Conservation (phyloP, 2,329 filamentous ascomycete genomes). For the Aspergillus sp. region DNA sequence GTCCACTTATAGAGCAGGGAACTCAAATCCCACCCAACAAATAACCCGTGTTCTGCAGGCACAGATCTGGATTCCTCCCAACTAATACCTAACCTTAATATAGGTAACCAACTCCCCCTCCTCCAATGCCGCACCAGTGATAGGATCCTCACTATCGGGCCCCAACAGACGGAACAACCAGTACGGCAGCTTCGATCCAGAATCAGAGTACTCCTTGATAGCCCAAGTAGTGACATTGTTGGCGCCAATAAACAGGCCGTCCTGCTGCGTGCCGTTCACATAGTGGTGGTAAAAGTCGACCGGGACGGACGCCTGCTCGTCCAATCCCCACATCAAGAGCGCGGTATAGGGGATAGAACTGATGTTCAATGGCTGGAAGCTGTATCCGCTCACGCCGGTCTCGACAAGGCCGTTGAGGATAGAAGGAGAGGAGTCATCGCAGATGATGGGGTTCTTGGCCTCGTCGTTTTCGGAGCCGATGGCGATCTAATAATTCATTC, state of each 20-base stretch:
- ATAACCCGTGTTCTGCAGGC: too few relatives aligned
- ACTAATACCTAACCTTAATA: background rate
- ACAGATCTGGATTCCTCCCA: too few relatives aligned
- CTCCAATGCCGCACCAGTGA: background rate
- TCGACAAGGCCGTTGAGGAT: background rate
- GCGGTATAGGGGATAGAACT: background rate
- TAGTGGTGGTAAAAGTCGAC: constrained; percentile 7
- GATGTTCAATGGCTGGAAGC: background rate
- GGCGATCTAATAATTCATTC: background rate
- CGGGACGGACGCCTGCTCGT: background rate
- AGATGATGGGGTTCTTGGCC: background rate
- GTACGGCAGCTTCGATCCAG: background rate
- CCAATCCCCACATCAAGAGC: background rate
- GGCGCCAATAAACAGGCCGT: constrained; percentile 1
- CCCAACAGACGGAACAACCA: background rate
- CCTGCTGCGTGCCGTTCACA: constrained; percentile 5
- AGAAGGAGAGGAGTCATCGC: background rate
- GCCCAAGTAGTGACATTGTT: constrained; percentile 9
- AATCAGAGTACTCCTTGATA: background rate
- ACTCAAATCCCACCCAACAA: background rate
- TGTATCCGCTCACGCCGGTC: background rate
- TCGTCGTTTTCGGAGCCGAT: constrained; percentile 1
- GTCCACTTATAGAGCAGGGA: background rate
- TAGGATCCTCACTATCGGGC: background rate
- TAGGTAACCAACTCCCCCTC: background rate